phyloP scores from a whole-genome alignment of 2,329 filamentous ascomycete genomes.

The Xylaria sp. region DNA sequence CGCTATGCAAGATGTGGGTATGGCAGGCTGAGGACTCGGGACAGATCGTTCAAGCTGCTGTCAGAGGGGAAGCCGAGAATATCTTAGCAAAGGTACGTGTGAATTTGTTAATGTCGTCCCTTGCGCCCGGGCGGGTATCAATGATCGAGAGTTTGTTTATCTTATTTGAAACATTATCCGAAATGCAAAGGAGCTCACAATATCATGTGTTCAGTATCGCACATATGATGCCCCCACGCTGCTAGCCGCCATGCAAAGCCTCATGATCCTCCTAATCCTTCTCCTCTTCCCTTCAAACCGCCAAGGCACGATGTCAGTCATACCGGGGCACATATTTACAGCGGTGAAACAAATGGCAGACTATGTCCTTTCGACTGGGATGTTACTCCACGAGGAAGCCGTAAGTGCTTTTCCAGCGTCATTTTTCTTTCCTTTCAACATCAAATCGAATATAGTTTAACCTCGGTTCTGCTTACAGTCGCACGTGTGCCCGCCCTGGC shows the following conservation, averaged over 20 bases:
- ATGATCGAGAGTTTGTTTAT: background rate
- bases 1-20: conserved; percentile 53
- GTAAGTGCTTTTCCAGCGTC: background rate
- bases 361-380: conserved; percentile 48
- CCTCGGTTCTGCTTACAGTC: conserved; percentile 13
- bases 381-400: conserved; percentile 51
- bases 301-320: conserved; percentile 38
- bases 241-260: conserved; percentile 51
- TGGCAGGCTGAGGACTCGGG: conserved; percentile 45
- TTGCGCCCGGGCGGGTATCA: background rate
- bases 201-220: conserved; percentile 44
- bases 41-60: conserved; percentile 49
- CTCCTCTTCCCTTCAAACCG: conserved; percentile 51
- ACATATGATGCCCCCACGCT: conserved; percentile 49
- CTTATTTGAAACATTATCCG: background rate
- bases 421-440: too few relatives aligned
- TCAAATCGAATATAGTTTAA: background rate
- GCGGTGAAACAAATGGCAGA: conserved; percentile 48
- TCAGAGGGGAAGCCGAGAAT: conserved; percentile 48
- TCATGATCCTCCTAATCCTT: conserved; percentile 52
- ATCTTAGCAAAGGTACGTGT: conserved; percentile 48
- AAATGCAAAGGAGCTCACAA: conserved; percentile 3
- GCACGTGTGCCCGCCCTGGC: conserved; percentile 49
- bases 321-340: conserved; percentile 46
- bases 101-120: background rate